Conservation (phyloP, 495 filamentous ascomycete species). For the Daldinia childiae region DNA sequence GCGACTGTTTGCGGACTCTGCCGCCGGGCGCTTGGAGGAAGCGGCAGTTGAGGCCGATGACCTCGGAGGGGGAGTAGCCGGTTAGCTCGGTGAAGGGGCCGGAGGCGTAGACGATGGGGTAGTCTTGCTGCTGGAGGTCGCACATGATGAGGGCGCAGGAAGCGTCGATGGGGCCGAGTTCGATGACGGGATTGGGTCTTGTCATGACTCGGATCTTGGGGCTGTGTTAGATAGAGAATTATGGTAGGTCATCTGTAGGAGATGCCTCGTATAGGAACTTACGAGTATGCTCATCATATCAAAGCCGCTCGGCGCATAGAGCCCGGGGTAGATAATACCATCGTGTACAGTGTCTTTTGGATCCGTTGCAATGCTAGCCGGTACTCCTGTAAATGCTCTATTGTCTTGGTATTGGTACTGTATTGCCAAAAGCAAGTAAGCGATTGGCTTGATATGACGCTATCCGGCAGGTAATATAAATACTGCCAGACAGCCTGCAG, state of each 20-base stretch:
- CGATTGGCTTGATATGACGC: neutral
- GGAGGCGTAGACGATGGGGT: constrained; percentile 61
- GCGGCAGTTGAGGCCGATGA: constrained; percentile 62
- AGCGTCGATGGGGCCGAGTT: constrained; percentile 58
- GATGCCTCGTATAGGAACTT: constrained; percentile 11
- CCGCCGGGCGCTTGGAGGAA: constrained; percentile 60
- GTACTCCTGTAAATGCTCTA: neutral
- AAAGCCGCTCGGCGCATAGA: constrained; percentile 59
- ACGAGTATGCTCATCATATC: constrained; percentile 62
- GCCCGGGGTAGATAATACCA: constrained; percentile 55
- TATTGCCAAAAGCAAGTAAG: constrained; percentile 17
- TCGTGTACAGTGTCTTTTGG: constrained; percentile 44
- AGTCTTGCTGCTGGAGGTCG: constrained; percentile 55
- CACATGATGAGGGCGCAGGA: constrained; percentile 60
- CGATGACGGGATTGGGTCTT: constrained; percentile 56
- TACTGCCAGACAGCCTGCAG: neutral
- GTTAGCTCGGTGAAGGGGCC: constrained; percentile 55
- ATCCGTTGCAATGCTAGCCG: constrained; percentile 1
- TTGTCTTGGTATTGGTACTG: constrained; percentile 28
- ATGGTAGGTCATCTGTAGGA: too few relatives aligned
- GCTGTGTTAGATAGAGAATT: too few relatives aligned
- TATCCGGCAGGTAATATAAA: neutral
- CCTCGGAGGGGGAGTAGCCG: constrained; percentile 54
- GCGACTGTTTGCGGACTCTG: constrained; percentile 41
- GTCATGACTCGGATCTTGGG: constrained; percentile 47